Percentiles rank a stretch among this genome's conserved stretches.
Evolutionary conservation across 768 basidiomycete species (phyloP).

Genomic region (Lepiota subincarnata): DNA sequence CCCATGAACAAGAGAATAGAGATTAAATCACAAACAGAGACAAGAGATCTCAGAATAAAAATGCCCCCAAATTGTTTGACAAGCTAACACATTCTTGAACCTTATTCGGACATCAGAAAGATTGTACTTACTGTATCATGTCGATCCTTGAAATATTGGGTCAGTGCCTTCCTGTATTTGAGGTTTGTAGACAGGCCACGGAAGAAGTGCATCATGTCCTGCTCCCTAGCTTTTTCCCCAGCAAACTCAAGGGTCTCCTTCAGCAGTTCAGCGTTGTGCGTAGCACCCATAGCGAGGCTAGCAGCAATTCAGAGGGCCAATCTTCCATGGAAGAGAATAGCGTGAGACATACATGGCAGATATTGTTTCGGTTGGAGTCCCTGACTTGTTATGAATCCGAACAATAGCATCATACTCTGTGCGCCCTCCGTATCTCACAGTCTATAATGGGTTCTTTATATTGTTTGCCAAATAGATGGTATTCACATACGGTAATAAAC

Average conservation of each 20-base stretch:
- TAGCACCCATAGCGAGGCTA: conserved; percentile 63
- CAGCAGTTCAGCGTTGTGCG: conserved; percentile 53
- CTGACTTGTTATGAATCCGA: conserved; percentile 64
- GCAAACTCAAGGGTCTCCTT: conserved; percentile 63
- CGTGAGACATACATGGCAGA: conserved; percentile 56
- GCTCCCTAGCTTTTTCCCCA: conserved; percentile 45
- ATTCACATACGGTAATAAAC: conserved; percentile 42
- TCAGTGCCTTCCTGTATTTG: conserved; percentile 47
- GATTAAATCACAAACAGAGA: conserved; percentile 40
- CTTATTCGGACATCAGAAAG: not conserved
- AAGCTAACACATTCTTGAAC: conserved; percentile 33
- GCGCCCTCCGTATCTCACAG: conserved; percentile 69
- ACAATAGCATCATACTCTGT: conserved; percentile 72
- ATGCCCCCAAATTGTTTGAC: conserved; percentile 70
- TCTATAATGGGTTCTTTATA: conserved; percentile 32
- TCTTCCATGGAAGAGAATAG: not conserved
- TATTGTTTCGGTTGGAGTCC: conserved; percentile 68
- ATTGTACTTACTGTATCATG: conserved; percentile 54
- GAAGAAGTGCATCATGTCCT: conserved; percentile 67
- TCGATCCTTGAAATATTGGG: conserved; percentile 64
- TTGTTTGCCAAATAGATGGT: not conserved
- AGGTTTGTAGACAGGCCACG: conserved; percentile 55
- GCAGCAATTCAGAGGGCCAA: conserved; percentile 14
- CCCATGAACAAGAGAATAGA: not conserved
- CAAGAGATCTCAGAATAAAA: conserved; percentile 49